A percentile compares a stretch with the other conserved stretches of the same genome.
Conservation (phyloP, 352 stramenopile genomes). For the Sclerospora graminicola region DNA sequence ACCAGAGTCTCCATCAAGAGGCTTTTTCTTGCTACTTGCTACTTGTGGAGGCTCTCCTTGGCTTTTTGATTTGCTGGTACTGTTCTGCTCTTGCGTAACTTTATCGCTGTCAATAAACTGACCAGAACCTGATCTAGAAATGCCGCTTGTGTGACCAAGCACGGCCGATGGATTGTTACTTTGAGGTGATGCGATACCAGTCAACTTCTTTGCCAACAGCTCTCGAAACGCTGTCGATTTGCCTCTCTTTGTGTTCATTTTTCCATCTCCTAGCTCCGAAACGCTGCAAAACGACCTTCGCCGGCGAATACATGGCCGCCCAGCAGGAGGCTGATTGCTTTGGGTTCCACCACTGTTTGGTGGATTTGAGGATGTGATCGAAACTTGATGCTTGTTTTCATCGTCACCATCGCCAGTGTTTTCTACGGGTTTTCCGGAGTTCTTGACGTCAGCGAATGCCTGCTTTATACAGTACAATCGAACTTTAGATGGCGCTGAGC, state of each 20-base stretch:
- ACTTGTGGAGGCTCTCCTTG: conserved; percentile 7
- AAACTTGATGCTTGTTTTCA: conserved; percentile 7
- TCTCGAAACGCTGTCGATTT: conserved; percentile 38
- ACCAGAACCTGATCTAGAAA: conserved; percentile 14
- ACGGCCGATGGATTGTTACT: conserved; percentile 2
- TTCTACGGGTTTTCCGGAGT: conserved; percentile 8
- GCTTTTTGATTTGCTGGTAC: conserved; percentile 5
- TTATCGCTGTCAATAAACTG: conserved; percentile 19
- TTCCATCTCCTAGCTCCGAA: conserved; percentile 35
- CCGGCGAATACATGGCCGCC: conserved; percentile 39
- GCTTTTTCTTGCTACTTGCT: conserved; percentile 6
- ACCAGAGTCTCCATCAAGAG: conserved; percentile 5
- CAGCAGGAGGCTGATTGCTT: conserved; percentile 12
- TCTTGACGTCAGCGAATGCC: conserved; percentile 22
- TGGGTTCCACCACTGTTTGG: conserved; percentile 17
- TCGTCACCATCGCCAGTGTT: conserved; percentile 7
- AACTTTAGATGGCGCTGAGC: conserved; percentile 59
- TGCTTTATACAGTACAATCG: conserved; percentile 63
- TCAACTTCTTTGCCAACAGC: conserved; percentile 46
- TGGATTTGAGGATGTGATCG: conserved; percentile 14
- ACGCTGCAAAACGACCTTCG: conserved; percentile 65
- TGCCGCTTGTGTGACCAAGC: conserved; percentile 4
- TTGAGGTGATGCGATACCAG: conserved; percentile 16
- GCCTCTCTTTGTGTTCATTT: conserved; percentile 26
- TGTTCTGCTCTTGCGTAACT: conserved; percentile 9